A percentile compares a stretch with the other conserved stretches of the same genome.
Conservation (phyloP, 2,329 filamentous ascomycete genomes). For the Hypoxylon sp. region DNA sequence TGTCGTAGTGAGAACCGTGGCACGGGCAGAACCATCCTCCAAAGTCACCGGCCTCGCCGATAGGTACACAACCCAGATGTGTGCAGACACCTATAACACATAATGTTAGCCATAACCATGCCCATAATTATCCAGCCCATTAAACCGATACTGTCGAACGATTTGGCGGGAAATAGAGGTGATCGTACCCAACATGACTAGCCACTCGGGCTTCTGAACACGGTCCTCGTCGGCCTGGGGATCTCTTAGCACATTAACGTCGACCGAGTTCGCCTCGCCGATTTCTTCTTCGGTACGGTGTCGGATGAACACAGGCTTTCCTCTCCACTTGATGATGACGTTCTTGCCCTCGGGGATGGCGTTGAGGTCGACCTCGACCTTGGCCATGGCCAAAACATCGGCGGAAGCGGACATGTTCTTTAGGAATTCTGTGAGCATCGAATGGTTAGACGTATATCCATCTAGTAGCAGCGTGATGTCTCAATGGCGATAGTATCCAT, state of each 20-base stretch:
- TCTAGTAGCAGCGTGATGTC: no score
- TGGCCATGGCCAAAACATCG: constrained; percentile 98
- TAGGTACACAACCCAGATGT: constrained; percentile 98
- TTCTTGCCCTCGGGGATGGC: constrained; percentile 99
- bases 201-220: constrained; percentile 98
- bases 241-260: constrained; percentile 85
- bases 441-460: no score
- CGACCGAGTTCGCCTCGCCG: constrained; percentile 89
- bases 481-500: background rate
- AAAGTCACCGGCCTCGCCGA: constrained; percentile 97
- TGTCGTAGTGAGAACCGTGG: constrained; percentile 99
- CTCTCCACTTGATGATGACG: constrained; percentile 99
- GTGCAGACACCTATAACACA: constrained; percentile 85
- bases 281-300: constrained; percentile 95
- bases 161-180: constrained; percentile 8
- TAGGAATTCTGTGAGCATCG: constrained; percentile 95
- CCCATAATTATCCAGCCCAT: background rate
- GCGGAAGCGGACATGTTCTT: constrained; percentile 99
- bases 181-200: constrained; percentile 90
- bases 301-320: constrained; percentile 99
- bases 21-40: constrained; percentile 99
- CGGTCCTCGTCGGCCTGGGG: constrained; percentile 90
- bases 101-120: constrained; percentile 29
- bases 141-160: background rate
- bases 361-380: constrained; percentile 95